These are phyloP conservation scores for Fusarium austroafricanum DNA, from an alignment of 2,329 filamentous ascomycete species.

Conservation along the genomic window DNA sequence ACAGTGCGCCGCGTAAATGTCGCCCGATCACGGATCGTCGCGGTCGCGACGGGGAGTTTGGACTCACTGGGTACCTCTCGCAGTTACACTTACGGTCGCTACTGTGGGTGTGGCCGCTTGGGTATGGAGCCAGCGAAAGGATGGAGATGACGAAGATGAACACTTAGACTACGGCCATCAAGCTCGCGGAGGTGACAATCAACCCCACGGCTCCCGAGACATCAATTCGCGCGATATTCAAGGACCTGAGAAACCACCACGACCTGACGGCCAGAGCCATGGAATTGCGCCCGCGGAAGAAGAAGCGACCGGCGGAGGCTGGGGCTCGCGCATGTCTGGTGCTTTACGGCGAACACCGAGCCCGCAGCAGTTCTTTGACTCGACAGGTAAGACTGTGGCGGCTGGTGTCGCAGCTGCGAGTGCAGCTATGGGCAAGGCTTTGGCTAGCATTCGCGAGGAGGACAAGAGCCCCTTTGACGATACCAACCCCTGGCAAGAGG, in stretches of 20 bases:
- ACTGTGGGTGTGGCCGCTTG: conserved; percentile 88
- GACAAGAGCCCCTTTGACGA: conserved; percentile 82
- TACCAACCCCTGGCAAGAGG: conserved; percentile 92
- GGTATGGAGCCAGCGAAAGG: conserved; percentile 90
- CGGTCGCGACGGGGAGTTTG: conserved; percentile 72
- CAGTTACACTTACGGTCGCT: conserved; percentile 86
- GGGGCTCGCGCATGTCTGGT: conserved; percentile 82
- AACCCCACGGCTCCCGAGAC: conserved; percentile 57
- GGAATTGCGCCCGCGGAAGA: conserved; percentile 50
- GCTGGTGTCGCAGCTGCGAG: conserved; percentile 87
- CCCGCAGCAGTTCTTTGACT: conserved; percentile 88
- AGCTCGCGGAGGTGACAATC: conserved; percentile 66
- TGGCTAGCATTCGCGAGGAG: conserved; percentile 86
- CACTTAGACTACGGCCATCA: conserved; percentile 60
- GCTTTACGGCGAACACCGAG: conserved; percentile 85
- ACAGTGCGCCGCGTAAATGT: conserved; percentile 61
- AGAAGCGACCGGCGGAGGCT: conserved; percentile 59
- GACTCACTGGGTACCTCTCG: conserved; percentile 90
- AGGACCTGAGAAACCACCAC: conserved; percentile 52
- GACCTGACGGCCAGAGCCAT: conserved; percentile 57
- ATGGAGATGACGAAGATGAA: conserved; percentile 74
- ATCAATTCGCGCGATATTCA: conserved; percentile 49
- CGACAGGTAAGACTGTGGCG: conserved; percentile 81
- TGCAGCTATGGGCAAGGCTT: conserved; percentile 82
- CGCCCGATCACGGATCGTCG: conserved; percentile 69